Conservation (phyloP, 2,329 filamentous ascomycete species). For the Grosmannia clavigera region DNA sequence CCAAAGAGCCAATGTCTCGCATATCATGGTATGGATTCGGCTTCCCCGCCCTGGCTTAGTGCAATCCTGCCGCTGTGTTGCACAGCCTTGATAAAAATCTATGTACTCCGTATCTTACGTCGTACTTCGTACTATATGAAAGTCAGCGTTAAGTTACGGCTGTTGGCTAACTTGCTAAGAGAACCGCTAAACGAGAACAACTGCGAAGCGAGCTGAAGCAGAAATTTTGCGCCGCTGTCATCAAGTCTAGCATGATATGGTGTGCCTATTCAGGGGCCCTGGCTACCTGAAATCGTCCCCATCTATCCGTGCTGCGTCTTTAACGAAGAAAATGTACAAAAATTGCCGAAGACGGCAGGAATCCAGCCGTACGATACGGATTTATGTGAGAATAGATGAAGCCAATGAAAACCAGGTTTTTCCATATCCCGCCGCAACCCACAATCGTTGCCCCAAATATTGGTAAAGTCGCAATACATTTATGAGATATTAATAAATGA, state of each 20-base stretch:
- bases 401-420: background rate
- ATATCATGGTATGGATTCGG: background rate
- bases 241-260: background rate
- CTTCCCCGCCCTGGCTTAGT: background rate
- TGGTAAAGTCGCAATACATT: background rate
- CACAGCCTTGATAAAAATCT: no score
- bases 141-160: no score
- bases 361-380: background rate
- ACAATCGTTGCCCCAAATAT: background rate
- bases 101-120: no score
- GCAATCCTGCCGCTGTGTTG: background rate
- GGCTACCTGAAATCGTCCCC: background rate
- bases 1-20: background rate
- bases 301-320: background rate
- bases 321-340: background rate
- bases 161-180: no score
- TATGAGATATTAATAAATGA: background rate
- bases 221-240: background rate
- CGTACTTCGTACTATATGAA: no score
- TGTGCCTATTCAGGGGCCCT: background rate
- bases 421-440: background rate
- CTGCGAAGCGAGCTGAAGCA: background rate
- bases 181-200: no score
- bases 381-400: background rate
- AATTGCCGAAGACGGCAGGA: background rate